phyloP scores from a whole-genome alignment of 2,329 filamentous ascomycete species.

The Aspergillus intermedius region DNA sequence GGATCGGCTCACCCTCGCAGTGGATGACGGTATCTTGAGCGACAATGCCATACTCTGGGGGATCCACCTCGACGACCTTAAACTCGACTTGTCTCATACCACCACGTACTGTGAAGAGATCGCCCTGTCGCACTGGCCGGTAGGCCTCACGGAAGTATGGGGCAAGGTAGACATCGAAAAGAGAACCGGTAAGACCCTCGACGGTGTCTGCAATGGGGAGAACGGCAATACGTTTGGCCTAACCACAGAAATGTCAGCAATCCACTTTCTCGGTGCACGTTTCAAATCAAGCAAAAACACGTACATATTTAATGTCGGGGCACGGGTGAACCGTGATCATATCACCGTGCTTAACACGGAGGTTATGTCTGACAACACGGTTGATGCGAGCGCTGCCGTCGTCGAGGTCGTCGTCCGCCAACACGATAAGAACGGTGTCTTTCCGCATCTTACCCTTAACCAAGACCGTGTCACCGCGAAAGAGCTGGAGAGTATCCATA shows the following conservation, averaged over 20 bases:
- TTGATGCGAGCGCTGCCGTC: slow-evolving; percentile 97
- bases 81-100: slow-evolving; percentile 99
- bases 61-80: slow-evolving; percentile 98
- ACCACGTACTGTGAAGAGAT: slow-evolving; percentile 93
- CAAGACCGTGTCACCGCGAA: slow-evolving; percentile 95
- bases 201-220: slow-evolving; percentile 97
- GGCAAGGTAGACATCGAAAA: slow-evolving; percentile 98
- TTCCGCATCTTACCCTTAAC: slow-evolving; percentile 99
- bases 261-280: background rate
- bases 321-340: slow-evolving; percentile 96
- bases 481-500: slow-evolving; percentile 96
- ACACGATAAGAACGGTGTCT: slow-evolving; percentile 95
- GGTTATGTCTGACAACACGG: slow-evolving; percentile 95
- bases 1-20: slow-evolving; percentile 93
- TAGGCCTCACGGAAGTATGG: slow-evolving; percentile 99
- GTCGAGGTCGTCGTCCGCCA: slow-evolving; percentile 95
- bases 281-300: slow-evolving; percentile 32
- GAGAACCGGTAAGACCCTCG: slow-evolving; percentile 91
- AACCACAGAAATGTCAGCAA: slow-evolving; percentile 4
- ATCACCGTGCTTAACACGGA: slow-evolving; percentile 96
- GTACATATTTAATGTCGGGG: slow-evolving; percentile 99
- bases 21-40: slow-evolving; percentile 98
- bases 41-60: slow-evolving; percentile 96
- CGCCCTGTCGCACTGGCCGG: slow-evolving; percentile 91
- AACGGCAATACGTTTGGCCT: slow-evolving; percentile 98